These are phyloP conservation scores for Evernia prunastri DNA, from an alignment of 495 filamentous ascomycete genomes.

Conservation along the genomic window DNA sequence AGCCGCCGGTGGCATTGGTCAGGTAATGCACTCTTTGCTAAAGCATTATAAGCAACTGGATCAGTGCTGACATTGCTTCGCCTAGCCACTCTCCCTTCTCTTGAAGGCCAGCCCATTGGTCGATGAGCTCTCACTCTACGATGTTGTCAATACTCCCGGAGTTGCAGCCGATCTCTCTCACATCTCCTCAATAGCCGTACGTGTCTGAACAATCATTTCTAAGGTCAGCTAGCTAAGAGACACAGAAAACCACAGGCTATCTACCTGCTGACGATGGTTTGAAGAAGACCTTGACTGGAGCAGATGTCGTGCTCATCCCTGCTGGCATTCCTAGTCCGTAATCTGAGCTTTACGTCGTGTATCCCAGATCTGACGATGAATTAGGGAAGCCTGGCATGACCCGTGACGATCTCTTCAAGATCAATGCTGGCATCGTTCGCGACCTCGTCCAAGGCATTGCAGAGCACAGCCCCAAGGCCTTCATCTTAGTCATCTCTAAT, in stretches of 20 bases:
- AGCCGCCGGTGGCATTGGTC: slow-evolving; percentile 96
- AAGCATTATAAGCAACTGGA: background rate
- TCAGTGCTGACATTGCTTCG: slow-evolving; percentile 5
- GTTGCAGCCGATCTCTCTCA: slow-evolving; percentile 94
- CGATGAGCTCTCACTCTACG: slow-evolving; percentile 89
- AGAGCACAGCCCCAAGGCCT: slow-evolving; percentile 82
- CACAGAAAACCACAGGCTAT: slow-evolving; percentile 85
- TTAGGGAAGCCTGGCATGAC: slow-evolving; percentile 98
- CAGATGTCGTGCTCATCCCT: slow-evolving; percentile 92
- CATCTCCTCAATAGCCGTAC: slow-evolving; percentile 87
- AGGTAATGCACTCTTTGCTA: slow-evolving; percentile 49
- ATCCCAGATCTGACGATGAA: slow-evolving; percentile 22
- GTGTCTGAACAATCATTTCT: slow-evolving; percentile 31
- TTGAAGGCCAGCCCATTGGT: slow-evolving; percentile 80
- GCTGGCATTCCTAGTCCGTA: slow-evolving; percentile 92
- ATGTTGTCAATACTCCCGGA: slow-evolving; percentile 98
- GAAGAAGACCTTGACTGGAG: slow-evolving; percentile 79
- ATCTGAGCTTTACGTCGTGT: background rate
- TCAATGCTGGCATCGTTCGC: slow-evolving; percentile 92
- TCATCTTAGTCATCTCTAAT: slow-evolving; percentile 94
- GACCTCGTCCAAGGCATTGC: slow-evolving; percentile 79
- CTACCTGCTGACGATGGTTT: slow-evolving; percentile 85
- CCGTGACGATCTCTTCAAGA: slow-evolving; percentile 98
- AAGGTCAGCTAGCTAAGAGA: slow-evolving; percentile 19
- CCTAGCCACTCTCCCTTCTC: slow-evolving; percentile 88